Evolutionary conservation across 257 asterid species (phyloP).

Genomic region (Jacaranda copaia): DNA sequence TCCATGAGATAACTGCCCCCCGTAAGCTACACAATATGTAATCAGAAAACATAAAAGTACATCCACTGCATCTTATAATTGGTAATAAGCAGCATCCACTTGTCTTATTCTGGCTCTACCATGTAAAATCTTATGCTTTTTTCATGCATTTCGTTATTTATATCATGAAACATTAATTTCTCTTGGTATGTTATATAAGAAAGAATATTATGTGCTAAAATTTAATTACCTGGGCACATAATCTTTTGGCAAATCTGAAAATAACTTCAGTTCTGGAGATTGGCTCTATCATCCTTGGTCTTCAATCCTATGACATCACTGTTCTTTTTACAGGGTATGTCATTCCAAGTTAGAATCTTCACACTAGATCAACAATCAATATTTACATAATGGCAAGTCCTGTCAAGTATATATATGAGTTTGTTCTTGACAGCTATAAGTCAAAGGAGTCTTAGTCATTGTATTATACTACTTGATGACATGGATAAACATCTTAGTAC

Average conservation of each 20-base stretch:
- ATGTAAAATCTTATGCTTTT: background rate
- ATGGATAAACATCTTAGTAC: background rate
- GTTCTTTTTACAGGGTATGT: background rate
- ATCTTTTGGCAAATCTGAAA: background rate
- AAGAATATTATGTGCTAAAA: background rate
- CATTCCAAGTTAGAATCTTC: background rate
- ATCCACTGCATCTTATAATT: background rate
- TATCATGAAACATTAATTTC: background rate
- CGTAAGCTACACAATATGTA: background rate
- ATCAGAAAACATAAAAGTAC: background rate
- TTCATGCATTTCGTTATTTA: background rate
- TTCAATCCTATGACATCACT: background rate
- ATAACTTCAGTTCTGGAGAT: background rate
- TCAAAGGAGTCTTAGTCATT: background rate
- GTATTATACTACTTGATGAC: background rate
- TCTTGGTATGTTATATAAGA: background rate
- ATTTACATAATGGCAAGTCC: background rate
- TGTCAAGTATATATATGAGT: background rate
- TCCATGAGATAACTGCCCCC: background rate
- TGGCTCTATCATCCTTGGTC: background rate
- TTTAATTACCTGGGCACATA: background rate
- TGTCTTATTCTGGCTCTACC: background rate
- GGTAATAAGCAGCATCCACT: conserved; percentile 1
- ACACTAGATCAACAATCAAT: background rate
- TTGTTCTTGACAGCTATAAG: background rate